A percentile compares a stretch with the other conserved stretches of the same genome.
Conservation (phyloP, 768 basidiomycete genomes). For the Phallus indusiatus region DNA sequence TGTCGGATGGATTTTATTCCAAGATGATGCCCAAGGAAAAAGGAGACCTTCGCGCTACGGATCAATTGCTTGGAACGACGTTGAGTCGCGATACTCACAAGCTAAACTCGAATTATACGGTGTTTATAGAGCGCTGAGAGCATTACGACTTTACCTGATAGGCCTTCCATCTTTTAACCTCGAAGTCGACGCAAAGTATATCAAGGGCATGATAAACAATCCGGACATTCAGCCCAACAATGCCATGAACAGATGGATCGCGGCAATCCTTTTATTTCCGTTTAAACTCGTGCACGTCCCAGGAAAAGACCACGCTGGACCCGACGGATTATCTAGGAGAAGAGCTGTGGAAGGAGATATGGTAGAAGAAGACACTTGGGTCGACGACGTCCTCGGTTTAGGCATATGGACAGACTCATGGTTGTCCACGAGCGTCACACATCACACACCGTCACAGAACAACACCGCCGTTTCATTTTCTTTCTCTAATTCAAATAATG, state of each 20-base stretch:
- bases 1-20: conserved; percentile 16
- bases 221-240: conserved; percentile 21
- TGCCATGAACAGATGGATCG: conserved; percentile 22
- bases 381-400: not conserved
- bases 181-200: conserved; percentile 22
- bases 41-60: conserved; percentile 21
- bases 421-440: not conserved
- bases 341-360: not conserved
- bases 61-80: conserved; percentile 23
- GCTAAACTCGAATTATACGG: conserved; percentile 34
- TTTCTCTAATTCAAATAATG: no score
- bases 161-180: conserved; percentile 22
- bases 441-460: not conserved
- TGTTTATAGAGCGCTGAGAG: conserved; percentile 23
- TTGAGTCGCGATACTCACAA: conserved; percentile 26
- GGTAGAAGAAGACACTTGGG: not conserved
- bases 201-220: conserved; percentile 19
- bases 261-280: conserved; percentile 20
- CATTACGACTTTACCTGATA: conserved; percentile 21
- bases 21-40: conserved; percentile 4
- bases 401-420: conserved; percentile 4
- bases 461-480: no score
- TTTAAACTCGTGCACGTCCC: conserved; percentile 25
- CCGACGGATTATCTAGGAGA: conserved; percentile 17
- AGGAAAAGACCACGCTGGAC: conserved; percentile 11